Evolutionary conservation across 2,329 filamentous ascomycete genomes (phyloP).

Genomic region (Beauveria varroae): DNA sequence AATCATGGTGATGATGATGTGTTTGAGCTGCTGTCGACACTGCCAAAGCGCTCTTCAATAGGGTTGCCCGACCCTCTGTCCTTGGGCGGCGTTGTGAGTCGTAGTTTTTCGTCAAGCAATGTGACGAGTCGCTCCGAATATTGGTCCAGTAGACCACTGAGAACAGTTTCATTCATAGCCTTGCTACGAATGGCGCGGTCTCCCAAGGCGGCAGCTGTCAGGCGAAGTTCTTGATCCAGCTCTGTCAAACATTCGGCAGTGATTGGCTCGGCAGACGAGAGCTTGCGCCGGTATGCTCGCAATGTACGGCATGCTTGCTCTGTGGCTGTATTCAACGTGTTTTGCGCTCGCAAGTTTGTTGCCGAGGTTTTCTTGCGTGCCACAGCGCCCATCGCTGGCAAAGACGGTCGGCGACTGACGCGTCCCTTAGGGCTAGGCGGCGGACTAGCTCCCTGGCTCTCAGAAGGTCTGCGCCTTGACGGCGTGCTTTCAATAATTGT

Average conservation of each 20-base stretch:
- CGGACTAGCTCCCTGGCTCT: conserved; percentile 38
- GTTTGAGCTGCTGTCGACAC: conserved; percentile 26
- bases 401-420: conserved; percentile 43
- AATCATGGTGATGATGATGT: conserved; percentile 25
- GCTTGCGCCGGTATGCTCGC: conserved; percentile 55
- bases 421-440: conserved; percentile 43
- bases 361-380: conserved; percentile 43
- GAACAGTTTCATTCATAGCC: conserved; percentile 48
- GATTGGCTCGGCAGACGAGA: conserved; percentile 48
- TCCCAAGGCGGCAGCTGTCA: conserved; percentile 54
- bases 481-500: conserved; percentile 38
- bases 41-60: conserved; percentile 24
- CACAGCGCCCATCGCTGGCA: conserved; percentile 39
- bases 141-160: conserved; percentile 62
- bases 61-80: conserved; percentile 23
- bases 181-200: conserved; percentile 48
- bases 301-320: conserved; percentile 58
- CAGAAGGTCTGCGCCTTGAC: conserved; percentile 37
- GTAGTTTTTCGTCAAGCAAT: conserved; percentile 65
- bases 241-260: conserved; percentile 52
- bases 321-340: conserved; percentile 53
- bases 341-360: conserved; percentile 41
- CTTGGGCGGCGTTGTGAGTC: conserved; percentile 33
- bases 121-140: conserved; percentile 66
- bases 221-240: conserved; percentile 55